Conservation (phyloP, 768 basidiomycete species). For the Phlebiopsis flavidoalba region DNA sequence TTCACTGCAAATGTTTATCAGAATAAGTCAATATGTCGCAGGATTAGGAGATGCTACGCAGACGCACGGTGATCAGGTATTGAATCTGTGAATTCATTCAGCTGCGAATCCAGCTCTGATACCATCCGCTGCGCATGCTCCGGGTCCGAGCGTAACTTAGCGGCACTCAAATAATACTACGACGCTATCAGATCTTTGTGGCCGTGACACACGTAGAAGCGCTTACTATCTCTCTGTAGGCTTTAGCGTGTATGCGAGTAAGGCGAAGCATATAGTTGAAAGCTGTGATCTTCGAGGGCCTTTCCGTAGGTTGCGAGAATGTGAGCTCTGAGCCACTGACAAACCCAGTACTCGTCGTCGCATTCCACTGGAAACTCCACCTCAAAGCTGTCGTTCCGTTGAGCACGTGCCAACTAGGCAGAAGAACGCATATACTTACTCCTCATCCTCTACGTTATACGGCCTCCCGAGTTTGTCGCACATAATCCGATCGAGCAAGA, state of each 20-base stretch:
- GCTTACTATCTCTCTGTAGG: conserved; percentile 57
- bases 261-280: conserved; percentile 61
- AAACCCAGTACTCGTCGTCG: conserved; percentile 6
- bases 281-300: conserved; percentile 46
- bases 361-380: conserved; percentile 70
- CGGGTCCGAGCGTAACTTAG: conserved; percentile 28
- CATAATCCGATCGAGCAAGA: conserved; percentile 38
- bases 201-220: neutral
- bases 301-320: conserved; percentile 60
- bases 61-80: conserved; percentile 58
- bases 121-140: conserved; percentile 48
- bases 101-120: conserved; percentile 54
- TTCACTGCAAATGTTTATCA: conserved; percentile 21
- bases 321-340: conserved; percentile 32
- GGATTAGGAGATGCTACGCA: neutral
- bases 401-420: conserved; percentile 1
- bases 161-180: conserved; percentile 45
- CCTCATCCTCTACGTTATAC: conserved; percentile 64
- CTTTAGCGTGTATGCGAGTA: conserved; percentile 58
- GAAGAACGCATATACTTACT: conserved; percentile 35
- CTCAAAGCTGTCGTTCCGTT: conserved; percentile 48
- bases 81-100: conserved; percentile 57
- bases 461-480: conserved; percentile 55
- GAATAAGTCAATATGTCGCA: neutral
- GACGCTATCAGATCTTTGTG: neutral